Conservation (phyloP, 768 basidiomycete species). For the Lactifluus echinatus region DNA sequence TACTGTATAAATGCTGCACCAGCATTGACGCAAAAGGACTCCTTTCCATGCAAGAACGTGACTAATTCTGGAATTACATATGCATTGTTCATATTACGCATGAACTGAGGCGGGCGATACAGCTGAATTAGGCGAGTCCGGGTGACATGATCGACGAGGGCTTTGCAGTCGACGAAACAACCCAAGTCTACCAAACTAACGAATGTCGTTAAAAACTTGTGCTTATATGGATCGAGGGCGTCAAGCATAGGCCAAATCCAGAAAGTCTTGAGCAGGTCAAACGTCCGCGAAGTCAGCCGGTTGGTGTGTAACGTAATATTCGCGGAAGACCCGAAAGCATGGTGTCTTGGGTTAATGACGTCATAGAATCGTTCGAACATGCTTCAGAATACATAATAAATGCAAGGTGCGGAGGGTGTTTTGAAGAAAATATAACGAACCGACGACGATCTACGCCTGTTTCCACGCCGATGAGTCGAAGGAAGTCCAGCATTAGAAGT, state of each 20-base stretch:
- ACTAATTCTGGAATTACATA: conserved; percentile 9
- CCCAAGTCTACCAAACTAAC: conserved; percentile 15
- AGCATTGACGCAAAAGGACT: background rate
- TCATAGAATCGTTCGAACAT: conserved; percentile 17
- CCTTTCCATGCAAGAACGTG: background rate
- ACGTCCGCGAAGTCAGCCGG: background rate
- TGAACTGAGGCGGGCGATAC: background rate
- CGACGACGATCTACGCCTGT: background rate
- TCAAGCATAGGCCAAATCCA: conserved; percentile 13
- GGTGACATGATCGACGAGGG: conserved; percentile 1
- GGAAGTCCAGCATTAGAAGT: background rate
- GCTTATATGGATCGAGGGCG: background rate
- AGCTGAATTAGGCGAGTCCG: background rate
- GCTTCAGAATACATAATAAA: background rate
- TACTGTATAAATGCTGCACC: conserved; percentile 9
- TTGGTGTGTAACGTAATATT: background rate
- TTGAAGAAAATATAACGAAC: background rate
- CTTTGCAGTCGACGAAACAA: conserved; percentile 8
- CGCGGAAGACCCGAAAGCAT: conserved; percentile 6
- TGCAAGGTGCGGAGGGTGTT: background rate
- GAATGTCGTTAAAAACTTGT: conserved; percentile 2
- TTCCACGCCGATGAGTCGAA: background rate
- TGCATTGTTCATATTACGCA: background rate
- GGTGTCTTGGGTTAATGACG: conserved; percentile 6
- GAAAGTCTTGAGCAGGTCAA: background rate